Evolutionary conservation across 257 asterid genomes (phyloP).

Genomic region (Leptodermis oblonga): DNA sequence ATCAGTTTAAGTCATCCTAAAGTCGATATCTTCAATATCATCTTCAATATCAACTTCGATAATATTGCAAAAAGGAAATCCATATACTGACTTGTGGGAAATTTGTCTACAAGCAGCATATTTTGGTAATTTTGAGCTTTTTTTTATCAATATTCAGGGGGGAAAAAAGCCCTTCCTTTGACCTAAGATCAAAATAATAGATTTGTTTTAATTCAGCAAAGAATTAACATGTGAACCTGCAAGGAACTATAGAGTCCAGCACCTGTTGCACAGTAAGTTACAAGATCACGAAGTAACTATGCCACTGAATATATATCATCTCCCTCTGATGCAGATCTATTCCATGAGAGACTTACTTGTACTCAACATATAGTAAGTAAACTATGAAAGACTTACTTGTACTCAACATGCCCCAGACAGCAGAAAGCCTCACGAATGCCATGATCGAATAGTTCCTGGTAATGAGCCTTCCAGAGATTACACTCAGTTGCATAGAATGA

Average conservation of each 20-base stretch:
- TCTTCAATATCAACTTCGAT: no score
- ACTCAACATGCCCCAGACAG: conserved; percentile 34
- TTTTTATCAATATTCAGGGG: no score
- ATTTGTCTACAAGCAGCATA: no score
- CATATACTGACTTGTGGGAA: no score
- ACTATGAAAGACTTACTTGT: conserved; percentile 24
- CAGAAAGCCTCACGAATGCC: conserved; percentile 36
- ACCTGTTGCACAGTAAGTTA: conserved; percentile 29
- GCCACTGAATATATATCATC: conserved; percentile 32
- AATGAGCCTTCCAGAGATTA: conserved; percentile 35
- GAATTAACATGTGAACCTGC: conserved; percentile 22
- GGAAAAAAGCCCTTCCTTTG: no score
- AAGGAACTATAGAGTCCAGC: conserved; percentile 30
- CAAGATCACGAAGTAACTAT: conserved; percentile 30
- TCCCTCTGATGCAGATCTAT: conserved; percentile 27
- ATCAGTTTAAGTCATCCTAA: no score
- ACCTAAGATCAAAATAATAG: not conserved
- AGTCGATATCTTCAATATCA: no score
- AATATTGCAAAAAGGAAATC: no score
- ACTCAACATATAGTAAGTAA: not conserved
- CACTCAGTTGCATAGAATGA: conserved; percentile 31
- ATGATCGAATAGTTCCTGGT: conserved; percentile 33
- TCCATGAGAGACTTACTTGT: not conserved
- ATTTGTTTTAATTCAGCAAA: not conserved
- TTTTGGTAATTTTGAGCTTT: no score